Conservation (phyloP, 208 protist genomes). For the Acanthamoeba lenticulata region DNA sequence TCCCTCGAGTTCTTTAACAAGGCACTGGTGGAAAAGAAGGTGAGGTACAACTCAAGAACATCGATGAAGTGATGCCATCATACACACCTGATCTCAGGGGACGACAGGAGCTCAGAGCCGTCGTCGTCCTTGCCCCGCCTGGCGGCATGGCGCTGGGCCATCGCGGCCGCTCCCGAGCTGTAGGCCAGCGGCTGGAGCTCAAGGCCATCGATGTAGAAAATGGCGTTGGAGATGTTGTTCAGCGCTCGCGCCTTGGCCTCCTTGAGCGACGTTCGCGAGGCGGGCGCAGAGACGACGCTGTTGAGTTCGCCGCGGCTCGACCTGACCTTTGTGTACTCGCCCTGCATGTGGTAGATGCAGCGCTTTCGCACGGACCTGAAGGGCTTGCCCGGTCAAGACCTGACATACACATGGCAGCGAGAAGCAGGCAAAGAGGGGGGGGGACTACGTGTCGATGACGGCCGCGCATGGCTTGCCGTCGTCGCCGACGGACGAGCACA, state of each 20-base stretch:
- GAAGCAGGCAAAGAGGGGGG: not conserved
- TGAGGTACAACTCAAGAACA: not conserved
- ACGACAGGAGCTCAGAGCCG: slow-evolving; percentile 3
- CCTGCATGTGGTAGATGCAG: slow-evolving; percentile 40
- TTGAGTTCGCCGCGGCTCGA: slow-evolving; percentile 41
- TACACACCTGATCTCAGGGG: not conserved
- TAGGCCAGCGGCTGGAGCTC: slow-evolving; percentile 12
- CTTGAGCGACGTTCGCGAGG: not conserved
- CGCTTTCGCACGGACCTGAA: not conserved
- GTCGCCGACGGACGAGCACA: not conserved
- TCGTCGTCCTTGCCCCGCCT: not conserved
- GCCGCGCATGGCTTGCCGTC: not conserved
- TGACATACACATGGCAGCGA: not conserved
- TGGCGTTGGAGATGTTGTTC: slow-evolving; percentile 27
- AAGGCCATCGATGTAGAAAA: not conserved
- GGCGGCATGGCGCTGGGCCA: not conserved
- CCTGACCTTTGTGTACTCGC: not conserved
- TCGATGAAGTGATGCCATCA: not conserved
- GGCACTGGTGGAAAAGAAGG: not conserved
- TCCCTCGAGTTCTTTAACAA: not conserved
- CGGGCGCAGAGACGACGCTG: slow-evolving; percentile 20
- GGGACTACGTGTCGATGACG: not conserved
- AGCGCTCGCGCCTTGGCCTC: slow-evolving; percentile 12
- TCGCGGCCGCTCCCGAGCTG: not conserved
- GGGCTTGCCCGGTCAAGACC: not conserved